Evolutionary conservation across 1,284 basidiomycete genomes (phyloP), one percentile per base, ranked within the genome.

Genomic region (Irpex sp.): DNA sequence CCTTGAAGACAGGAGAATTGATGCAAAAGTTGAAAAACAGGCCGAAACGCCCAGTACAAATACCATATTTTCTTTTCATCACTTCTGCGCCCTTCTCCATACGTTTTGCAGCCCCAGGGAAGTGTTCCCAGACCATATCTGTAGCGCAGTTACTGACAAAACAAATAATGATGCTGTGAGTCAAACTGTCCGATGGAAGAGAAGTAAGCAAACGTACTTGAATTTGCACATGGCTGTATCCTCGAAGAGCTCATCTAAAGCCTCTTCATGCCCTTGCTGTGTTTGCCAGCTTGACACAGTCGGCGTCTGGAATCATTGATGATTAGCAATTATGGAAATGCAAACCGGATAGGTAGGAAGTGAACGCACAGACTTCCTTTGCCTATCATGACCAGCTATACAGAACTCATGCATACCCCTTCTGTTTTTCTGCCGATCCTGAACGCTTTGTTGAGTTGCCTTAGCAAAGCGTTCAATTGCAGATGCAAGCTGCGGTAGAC

Each of bases 11-110:
- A 2, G 58, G 51, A 18, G 58, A 48, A 37, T 59, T 59, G 28
- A 59, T 54, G 51, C 58, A 53, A 9, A 59, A 51, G 28, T 59
- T 59, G 10, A 12, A 53, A 28, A 59, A 61, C 28, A 58, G 23
- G 28, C 56, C 48, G 39, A 61, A 60, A 8, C 14, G 39, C 4
- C 39, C n/a, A 5, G 12, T n/a, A 45, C 14, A 5, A 16, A 45
- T 45, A 6, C 12, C 39, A 12, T 45, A 45, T 45, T 45, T 45
- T 6, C 6, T 12, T 16, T 45, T 12, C 2, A 45, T 12, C 3
- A 6, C 2, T 6, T 16, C n/a, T 14, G 12, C 14, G 12, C 14
- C 5, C 39, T 6, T n/a, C 39, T 45, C 39, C 39, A 45, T 45
- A 7, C 39, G 39, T 7, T 12, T 4, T 10, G 39, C 39, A 6